Evolutionary conservation across 345 rosid genomes (phyloP).

Genomic region (Hypericum androsaemum): DNA sequence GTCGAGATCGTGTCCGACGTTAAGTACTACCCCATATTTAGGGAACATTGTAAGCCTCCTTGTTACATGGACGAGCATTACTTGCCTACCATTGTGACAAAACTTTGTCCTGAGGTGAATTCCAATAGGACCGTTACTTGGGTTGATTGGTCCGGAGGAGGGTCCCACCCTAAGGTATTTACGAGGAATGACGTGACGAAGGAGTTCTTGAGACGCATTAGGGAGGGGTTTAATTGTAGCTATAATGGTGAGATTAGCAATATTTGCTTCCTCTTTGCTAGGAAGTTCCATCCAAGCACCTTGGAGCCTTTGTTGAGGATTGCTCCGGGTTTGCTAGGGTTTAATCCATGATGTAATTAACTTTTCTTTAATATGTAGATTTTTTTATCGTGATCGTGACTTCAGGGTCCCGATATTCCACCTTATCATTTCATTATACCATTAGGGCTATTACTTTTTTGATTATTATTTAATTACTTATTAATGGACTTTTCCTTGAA

Average conservation of each 20-base stretch:
- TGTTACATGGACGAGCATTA: slow-evolving; percentile 35
- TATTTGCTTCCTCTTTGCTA: slow-evolving; percentile 27
- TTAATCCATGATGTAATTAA: slow-evolving; percentile 3
- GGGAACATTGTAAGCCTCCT: slow-evolving; percentile 17
- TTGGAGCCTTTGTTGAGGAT: slow-evolving; percentile 23
- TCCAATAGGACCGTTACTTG: slow-evolving; percentile 26
- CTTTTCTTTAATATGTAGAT: too few species aligned
- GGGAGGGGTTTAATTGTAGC: slow-evolving; percentile 17
- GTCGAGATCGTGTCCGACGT: slow-evolving; percentile 12
- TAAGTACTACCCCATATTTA: slow-evolving; percentile 21
- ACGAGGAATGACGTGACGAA: slow-evolving; percentile 18
- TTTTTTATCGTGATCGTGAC: too few species aligned
- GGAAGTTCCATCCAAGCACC: slow-evolving; percentile 29
- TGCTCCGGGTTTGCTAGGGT: slow-evolving; percentile 18
- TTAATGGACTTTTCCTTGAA: too few species aligned
- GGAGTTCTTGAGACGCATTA: slow-evolving; percentile 14
- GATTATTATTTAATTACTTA: too few species aligned
- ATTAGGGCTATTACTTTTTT: too few species aligned
- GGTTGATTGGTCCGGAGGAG: slow-evolving; percentile 33
- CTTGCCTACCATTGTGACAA: slow-evolving; percentile 22
- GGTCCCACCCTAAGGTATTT: slow-evolving; percentile 25
- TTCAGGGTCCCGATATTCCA: too few species aligned
- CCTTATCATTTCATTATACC: too few species aligned
- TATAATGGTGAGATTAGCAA: slow-evolving; percentile 13
- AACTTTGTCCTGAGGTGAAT: slow-evolving; percentile 10